Percentiles rank a stretch among this genome's conserved stretches.
Conservation (phyloP, 2,329 filamentous ascomycete species). For the Aspergillus quadricinctus region DNA sequence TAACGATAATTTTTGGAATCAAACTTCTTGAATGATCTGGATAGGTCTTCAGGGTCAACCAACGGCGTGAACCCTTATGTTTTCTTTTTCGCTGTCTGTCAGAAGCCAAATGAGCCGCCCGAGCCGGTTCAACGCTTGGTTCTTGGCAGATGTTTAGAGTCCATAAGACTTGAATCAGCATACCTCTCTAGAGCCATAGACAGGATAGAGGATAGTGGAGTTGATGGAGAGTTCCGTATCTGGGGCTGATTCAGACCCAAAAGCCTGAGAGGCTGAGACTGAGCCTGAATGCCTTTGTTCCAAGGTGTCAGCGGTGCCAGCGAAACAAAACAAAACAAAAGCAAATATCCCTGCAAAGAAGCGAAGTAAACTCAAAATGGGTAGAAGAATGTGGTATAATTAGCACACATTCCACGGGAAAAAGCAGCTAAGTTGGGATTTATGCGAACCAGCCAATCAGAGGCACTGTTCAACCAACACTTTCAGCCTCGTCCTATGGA, state of each 20-base stretch:
- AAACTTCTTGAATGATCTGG: neutral
- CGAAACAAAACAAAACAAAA: neutral
- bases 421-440: neutral
- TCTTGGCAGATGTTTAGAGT: neutral
- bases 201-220: too few species aligned
- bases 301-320: neutral
- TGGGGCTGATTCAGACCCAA: too few species aligned
- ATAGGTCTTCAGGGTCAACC: neutral
- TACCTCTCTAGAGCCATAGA: too few species aligned
- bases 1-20: neutral
- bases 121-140: neutral
- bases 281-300: neutral
- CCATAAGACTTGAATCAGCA: neutral
- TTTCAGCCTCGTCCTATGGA: neutral
- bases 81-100: neutral
- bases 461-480: neutral
- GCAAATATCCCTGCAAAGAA: neutral
- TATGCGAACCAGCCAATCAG: neutral
- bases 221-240: too few species aligned
- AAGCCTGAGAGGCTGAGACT: too few species aligned
- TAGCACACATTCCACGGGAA: neutral
- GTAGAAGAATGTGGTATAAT: neutral
- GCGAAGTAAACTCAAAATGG: neutral
- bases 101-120: neutral
- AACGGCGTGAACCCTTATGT: neutral